Evolutionary conservation across 2,329 filamentous ascomycete genomes (phyloP).

Genomic region (Beauveria caledonica): DNA sequence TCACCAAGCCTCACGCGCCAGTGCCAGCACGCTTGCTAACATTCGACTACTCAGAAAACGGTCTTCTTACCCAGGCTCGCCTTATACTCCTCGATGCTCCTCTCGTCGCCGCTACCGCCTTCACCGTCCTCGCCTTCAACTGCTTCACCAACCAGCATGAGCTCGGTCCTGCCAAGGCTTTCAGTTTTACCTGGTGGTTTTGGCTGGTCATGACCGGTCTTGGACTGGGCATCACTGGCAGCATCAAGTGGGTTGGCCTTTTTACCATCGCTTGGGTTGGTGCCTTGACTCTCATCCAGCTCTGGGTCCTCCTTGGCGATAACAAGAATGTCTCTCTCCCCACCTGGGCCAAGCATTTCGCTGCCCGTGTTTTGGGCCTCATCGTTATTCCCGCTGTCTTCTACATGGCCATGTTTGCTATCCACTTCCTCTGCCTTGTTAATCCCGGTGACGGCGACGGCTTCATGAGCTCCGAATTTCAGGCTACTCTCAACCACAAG

Average conservation of each 20-base stretch:
- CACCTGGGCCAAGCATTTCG: conserved; percentile 87
- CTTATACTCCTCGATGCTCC: conserved; percentile 95
- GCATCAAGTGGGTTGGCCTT: conserved; percentile 97
- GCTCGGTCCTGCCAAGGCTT: conserved; percentile 79
- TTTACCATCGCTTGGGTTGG: conserved; percentile 99
- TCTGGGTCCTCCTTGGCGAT: conserved; percentile 93
- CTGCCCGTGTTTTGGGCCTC: conserved; percentile 83
- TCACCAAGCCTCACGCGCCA: background rate
- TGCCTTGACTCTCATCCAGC: conserved; percentile 77
- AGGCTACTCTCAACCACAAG: conserved; percentile 93
- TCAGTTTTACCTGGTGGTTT: conserved; percentile 92
- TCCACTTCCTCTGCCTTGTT: conserved; percentile 86
- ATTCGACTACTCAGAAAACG: conserved; percentile 64
- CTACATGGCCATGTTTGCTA: conserved; percentile 95
- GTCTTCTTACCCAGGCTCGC: conserved; percentile 86
- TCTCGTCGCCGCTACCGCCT: conserved; percentile 83
- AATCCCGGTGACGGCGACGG: conserved; percentile 97
- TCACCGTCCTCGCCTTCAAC: conserved; percentile 82
- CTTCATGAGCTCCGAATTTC: conserved; percentile 99
- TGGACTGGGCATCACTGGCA: conserved; percentile 79
- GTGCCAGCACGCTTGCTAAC: conserved; percentile 20
- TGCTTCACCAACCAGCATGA: conserved; percentile 97
- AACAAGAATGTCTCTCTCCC: conserved; percentile 76
- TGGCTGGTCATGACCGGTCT: conserved; percentile 86
- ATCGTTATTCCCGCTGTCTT: conserved; percentile 83